Conservation (phyloP, 176 grass and related monocot genomes). For the Chrysopogon serrulatus region DNA sequence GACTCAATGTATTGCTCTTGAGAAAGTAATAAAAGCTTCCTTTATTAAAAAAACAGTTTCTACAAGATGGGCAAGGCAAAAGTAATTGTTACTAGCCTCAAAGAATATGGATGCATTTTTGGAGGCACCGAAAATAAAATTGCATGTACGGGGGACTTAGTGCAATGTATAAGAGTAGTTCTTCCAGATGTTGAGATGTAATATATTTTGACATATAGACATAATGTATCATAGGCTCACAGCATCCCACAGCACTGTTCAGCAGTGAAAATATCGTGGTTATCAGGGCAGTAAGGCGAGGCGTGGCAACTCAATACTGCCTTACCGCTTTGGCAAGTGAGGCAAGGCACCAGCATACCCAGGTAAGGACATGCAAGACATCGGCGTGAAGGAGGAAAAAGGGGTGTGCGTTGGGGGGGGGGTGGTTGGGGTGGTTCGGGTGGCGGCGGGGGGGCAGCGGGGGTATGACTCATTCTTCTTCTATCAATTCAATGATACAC, state of each 20-base stretch:
- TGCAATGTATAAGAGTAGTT: not conserved
- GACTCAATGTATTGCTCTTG: not conserved
- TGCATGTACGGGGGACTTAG: not conserved
- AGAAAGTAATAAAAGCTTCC: not conserved
- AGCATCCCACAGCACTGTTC: not conserved
- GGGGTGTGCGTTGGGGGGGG: too few relatives aligned
- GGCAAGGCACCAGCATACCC: not conserved
- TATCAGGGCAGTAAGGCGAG: not conserved
- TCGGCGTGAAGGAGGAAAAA: not conserved
- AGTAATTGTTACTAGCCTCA: not conserved
- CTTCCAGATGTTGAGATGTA: not conserved
- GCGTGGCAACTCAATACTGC: not conserved
- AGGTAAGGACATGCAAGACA: not conserved
- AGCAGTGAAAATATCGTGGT: not conserved
- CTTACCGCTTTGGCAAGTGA: not conserved
- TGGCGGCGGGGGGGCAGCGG: too few relatives aligned
- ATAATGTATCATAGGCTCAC: not conserved
- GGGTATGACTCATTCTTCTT: too few relatives aligned
- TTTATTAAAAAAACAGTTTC: not conserved
- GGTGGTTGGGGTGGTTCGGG: too few relatives aligned
- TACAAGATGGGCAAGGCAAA: constrained; percentile 2
- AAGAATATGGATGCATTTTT: not conserved
- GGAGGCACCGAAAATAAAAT: not conserved
- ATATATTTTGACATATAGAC: not conserved
- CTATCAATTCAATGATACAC: too few relatives aligned